A percentile compares a stretch with the other conserved stretches of the same genome.
Conservation (phyloP, 2,329 filamentous ascomycete species). For the Pezicula rhizophila region DNA sequence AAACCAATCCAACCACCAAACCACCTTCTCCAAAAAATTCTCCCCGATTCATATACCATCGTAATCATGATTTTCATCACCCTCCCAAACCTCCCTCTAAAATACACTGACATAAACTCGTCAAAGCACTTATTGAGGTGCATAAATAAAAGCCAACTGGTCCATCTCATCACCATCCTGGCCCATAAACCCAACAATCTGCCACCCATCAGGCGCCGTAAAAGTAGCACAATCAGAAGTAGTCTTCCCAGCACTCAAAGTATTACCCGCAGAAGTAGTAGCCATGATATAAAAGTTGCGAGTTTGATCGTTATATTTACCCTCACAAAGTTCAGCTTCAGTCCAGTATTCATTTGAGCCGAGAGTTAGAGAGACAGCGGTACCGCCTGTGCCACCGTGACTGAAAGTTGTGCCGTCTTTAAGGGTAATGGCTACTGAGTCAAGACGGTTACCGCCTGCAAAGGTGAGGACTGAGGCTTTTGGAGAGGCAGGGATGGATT, state of each 20-base stretch:
- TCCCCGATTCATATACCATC: neutral
- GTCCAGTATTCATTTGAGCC: conserved; percentile 42
- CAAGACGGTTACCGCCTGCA: conserved; percentile 42
- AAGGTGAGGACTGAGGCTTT: conserved; percentile 35
- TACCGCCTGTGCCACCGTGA: conserved; percentile 50
- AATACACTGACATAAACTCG: neutral
- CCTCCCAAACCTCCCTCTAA: no score
- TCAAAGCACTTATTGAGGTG: conserved; percentile 28
- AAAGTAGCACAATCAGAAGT: conserved; percentile 42
- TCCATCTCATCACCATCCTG: conserved; percentile 50
- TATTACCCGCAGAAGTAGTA: conserved; percentile 43
- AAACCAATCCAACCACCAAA: neutral
- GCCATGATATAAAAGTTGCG: conserved; percentile 50
- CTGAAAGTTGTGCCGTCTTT: conserved; percentile 40
- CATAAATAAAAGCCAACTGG: conserved; percentile 44
- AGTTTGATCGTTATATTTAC: conserved; percentile 37
- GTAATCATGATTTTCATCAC: neutral
- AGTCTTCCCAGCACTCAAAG: conserved; percentile 36
- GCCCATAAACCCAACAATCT: conserved; percentile 47
- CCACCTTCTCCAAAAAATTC: neutral
- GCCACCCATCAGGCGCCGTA: conserved; percentile 41
- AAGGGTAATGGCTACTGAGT: conserved; percentile 43
- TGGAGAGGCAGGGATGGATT: conserved; percentile 27
- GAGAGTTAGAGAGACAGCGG: conserved; percentile 36
- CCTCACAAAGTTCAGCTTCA: conserved; percentile 43